These are phyloP conservation scores for Smallanthus sonchifolius DNA, from an alignment of 129 eudicot species.

Conservation along the genomic window DNA sequence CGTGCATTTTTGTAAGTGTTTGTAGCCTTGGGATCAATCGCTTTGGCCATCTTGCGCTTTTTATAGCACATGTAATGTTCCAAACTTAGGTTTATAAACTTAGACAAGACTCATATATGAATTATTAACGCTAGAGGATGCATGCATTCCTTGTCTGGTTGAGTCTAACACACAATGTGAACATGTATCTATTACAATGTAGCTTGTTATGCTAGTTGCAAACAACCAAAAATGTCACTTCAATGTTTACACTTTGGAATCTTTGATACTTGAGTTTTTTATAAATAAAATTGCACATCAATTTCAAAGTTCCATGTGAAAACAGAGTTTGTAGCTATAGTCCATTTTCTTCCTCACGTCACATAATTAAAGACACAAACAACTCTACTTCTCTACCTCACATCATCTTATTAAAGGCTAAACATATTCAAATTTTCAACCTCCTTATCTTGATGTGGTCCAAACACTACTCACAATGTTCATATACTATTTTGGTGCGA, in stretches of 20 bases:
- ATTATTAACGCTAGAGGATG: not conserved
- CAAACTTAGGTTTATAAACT: not conserved
- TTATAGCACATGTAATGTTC: not conserved
- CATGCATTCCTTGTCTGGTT: not conserved
- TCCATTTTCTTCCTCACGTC: constrained; percentile 3
- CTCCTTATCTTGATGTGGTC: constrained; percentile 8
- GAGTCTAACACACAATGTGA: not conserved
- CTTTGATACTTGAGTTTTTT: not conserved
- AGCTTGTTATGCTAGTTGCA: not conserved
- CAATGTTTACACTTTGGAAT: not conserved
- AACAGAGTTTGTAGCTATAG: not conserved
- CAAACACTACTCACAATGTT: not conserved
- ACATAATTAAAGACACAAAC: not conserved
- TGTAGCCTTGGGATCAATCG: not conserved
- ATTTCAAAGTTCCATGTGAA: not conserved
- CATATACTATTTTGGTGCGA: not conserved
- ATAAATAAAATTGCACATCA: not conserved
- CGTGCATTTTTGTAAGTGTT: not conserved
- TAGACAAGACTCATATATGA: not conserved
- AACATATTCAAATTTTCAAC: constrained; percentile 1
- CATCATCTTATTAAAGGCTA: not conserved
- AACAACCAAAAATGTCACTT: not conserved
- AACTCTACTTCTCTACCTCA: not conserved
- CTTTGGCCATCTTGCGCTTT: not conserved
- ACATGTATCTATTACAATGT: not conserved